These are phyloP conservation scores for Leishmania guyanensis DNA, from an alignment of 208 protist genomes.

Conservation along the genomic window DNA sequence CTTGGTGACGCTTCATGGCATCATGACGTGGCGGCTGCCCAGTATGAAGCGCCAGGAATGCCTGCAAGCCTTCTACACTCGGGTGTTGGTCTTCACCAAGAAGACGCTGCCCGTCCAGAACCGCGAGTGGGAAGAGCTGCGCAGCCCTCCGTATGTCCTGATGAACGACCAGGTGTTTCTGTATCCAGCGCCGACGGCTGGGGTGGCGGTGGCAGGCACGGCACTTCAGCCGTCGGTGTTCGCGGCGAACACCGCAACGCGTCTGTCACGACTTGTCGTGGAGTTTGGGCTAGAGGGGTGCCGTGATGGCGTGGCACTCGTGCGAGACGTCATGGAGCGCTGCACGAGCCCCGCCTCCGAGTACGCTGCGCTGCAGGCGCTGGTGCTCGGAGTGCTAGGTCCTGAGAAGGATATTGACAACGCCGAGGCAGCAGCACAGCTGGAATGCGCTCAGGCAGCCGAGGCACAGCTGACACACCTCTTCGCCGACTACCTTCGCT, in stretches of 20 bases:
- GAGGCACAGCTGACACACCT: conserved; percentile 16
- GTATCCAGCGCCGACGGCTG: conserved; percentile 25
- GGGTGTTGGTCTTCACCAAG: conserved; percentile 61
- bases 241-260: conserved; percentile 31
- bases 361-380: conserved; percentile 58
- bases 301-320: conserved; percentile 56
- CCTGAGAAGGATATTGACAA: conserved; percentile 14
- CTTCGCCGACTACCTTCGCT: conserved; percentile 14
- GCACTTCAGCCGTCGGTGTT: conserved; percentile 20
- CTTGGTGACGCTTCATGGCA: conserved; percentile 75
- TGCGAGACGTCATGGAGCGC: conserved; percentile 71
- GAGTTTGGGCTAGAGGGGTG: conserved; percentile 84
- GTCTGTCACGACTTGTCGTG: conserved; percentile 62
- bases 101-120: conserved; percentile 60
- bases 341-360: conserved; percentile 62
- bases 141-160: conserved; percentile 65
- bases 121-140: conserved; percentile 55
- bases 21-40: conserved; percentile 81
- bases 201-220: neutral
- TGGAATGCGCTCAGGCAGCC: conserved; percentile 10
- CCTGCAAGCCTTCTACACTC: conserved; percentile 58
- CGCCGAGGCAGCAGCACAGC: conserved; percentile 19
- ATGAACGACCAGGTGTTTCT: conserved; percentile 73
- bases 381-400: conserved; percentile 52
- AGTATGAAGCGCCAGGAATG: conserved; percentile 64